Evolutionary conservation across 2,329 filamentous ascomycete species (phyloP), one percentile per base, ranked within the genome.

Genomic region (Boeremia lycopersici): DNA sequence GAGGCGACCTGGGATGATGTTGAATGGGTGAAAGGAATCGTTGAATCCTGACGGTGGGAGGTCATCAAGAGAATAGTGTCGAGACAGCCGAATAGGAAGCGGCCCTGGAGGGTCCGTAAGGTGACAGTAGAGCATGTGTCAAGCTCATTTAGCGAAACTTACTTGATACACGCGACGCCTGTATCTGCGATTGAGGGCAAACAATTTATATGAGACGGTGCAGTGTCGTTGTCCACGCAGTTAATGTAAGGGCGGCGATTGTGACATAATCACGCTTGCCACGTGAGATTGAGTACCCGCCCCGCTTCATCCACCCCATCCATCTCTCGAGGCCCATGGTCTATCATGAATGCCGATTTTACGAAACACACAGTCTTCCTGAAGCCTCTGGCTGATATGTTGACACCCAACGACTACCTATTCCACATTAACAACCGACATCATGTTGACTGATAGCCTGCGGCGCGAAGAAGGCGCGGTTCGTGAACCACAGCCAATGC

Each of bases 1-100:
- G 74, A 79, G 55, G 81, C 79, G 2, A 78, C 73, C 29, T 82
- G 79, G 80, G 82, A 83, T 28, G 83, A 85, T 62, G 74, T 85
- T n/a, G 71, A 76, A 10, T 78, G 77, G 74, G 81, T 79, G 3
- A 78, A 79, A 56, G 77, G 76, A 6, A 79, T 84, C 38, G 53
- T 74, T 34, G 58, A 64, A 15, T 52, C 60, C 1, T 71, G 53
- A 65, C 17, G 29, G 13, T 7, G 9, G 17, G 11, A 45, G 17
- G 30, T 19, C 13, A n/a, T 43, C 53, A 50, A n/a, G n/a, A n/a
- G 19, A 2, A n/a, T 34, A 15, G 4, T n/a, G 10, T 34, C 33
- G 15, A 15, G 33, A n/a, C 5, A 34, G 13, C 15, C 13, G 6
- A 13, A 7, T 5, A 23, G 2, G 33, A 7, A n/a, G 15, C 15